Percentiles rank a stretch among this genome's conserved stretches.
Evolutionary conservation across 1,284 basidiomycete genomes (phyloP).

Genomic region (Trametes hirsuta): DNA sequence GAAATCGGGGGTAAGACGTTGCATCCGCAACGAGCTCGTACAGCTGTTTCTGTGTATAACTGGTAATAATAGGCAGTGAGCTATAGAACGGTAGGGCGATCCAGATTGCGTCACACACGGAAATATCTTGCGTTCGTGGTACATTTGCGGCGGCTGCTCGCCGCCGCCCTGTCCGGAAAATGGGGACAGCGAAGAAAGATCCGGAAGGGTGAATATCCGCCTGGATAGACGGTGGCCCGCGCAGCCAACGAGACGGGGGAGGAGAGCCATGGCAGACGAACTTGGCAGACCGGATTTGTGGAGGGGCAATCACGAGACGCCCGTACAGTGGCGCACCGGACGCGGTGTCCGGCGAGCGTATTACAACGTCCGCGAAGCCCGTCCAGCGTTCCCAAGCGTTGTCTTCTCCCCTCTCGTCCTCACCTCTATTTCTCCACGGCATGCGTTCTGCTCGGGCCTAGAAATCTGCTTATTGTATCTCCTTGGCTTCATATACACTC

Average conservation of each 20-base stretch:
- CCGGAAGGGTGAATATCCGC: slow-evolving; percentile 43
- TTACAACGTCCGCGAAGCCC: slow-evolving; percentile 17
- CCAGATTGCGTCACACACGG: slow-evolving; percentile 58
- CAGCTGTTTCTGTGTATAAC: slow-evolving; percentile 76
- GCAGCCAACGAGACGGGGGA: slow-evolving; percentile 22
- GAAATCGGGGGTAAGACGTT: slow-evolving; percentile 81
- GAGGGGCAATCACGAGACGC: neutral
- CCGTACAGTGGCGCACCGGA: neutral
- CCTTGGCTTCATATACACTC: neutral
- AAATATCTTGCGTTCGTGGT: slow-evolving; percentile 71
- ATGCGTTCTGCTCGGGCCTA: slow-evolving; percentile 17
- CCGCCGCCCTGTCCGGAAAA: slow-evolving; percentile 34
- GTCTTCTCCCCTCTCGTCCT: slow-evolving; percentile 2
- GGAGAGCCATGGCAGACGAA: slow-evolving; percentile 21
- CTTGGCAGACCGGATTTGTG: neutral
- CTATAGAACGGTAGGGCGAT: slow-evolving; percentile 2
- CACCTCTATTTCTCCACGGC: neutral
- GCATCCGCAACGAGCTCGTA: slow-evolving; percentile 91
- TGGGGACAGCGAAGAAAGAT: slow-evolving; percentile 45
- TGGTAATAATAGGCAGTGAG: slow-evolving; percentile 35
- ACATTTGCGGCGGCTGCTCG: slow-evolving; percentile 41
- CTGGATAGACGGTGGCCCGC: slow-evolving; percentile 24
- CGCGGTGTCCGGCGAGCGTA: slow-evolving; percentile 1
- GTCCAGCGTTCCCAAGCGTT: slow-evolving; percentile 13
- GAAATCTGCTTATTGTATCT: slow-evolving; percentile 23